Percentiles rank a stretch among this genome's conserved stretches.
Evolutionary conservation across 2,329 filamentous ascomycete genomes (phyloP).

Genomic region (Claviceps cyperi): DNA sequence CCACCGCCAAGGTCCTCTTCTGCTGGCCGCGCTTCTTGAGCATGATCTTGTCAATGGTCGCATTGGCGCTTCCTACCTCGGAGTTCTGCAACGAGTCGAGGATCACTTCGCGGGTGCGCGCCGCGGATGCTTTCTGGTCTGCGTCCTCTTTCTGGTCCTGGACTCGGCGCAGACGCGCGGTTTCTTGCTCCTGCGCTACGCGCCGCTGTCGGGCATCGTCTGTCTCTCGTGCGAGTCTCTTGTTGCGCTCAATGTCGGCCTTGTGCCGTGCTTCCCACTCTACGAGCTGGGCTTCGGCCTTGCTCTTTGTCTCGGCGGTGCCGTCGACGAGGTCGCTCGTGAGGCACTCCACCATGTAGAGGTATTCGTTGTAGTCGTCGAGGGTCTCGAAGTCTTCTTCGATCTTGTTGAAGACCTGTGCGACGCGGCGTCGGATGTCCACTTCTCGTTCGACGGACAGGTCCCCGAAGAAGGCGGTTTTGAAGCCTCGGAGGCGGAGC

Average conservation of each 20-base stretch:
- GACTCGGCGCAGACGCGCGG: conserved; percentile 42
- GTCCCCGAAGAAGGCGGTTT: conserved; percentile 80
- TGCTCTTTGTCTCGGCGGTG: conserved; percentile 44
- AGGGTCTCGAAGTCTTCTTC: conserved; percentile 86
- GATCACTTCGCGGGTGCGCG: conserved; percentile 51
- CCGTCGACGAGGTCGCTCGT: conserved; percentile 76
- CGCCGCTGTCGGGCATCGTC: conserved; percentile 37
- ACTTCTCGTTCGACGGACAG: conserved; percentile 82
- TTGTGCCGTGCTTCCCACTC: conserved; percentile 62
- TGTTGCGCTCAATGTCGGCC: conserved; percentile 50
- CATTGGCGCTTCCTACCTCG: conserved; percentile 43
- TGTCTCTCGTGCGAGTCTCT: conserved; percentile 37
- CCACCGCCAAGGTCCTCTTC: conserved; percentile 20
- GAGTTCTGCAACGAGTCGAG: conserved; percentile 54
- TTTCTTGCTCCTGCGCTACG: conserved; percentile 52
- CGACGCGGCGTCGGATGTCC: conserved; percentile 72
- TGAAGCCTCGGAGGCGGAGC: conserved; percentile 70
- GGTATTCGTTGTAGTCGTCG: conserved; percentile 79
- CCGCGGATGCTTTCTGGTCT: conserved; percentile 50
- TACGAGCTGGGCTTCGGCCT: conserved; percentile 29
- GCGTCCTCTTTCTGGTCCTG: conserved; percentile 54
- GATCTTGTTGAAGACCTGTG: conserved; percentile 68
- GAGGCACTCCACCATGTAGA: conserved; percentile 81
- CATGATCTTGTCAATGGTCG: conserved; percentile 44
- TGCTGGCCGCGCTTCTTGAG: conserved; percentile 59